Evolutionary conservation across 78 protist species (phyloP), one percentile per base, ranked within the genome.

Genomic region (Planoprotostelium fungivorum): DNA sequence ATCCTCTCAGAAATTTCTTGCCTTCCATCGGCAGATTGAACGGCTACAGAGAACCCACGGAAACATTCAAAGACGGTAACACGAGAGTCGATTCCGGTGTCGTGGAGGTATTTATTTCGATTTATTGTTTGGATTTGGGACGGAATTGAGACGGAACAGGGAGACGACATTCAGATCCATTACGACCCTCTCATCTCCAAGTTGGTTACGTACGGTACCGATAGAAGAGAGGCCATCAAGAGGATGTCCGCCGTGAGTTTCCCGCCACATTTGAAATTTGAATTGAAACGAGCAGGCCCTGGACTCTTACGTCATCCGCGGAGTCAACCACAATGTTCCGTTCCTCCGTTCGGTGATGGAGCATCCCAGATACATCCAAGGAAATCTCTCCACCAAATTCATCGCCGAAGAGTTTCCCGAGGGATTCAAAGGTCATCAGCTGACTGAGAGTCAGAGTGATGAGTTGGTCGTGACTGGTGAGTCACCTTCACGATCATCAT

Each of bases 121-220:
- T 25, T 28, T 88, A 28, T 29, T 39, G 73, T 25, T 85, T 84
- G n/a, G 84, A 29, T 73, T 73, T 73, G 29, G 29, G 98, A n/a
- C 31, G 39, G 84, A 97, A 97, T 93, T 0, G 98, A 98, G 38
- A 92, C 93, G 28, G 25, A 34, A n/a, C 94, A 96, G 84, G 98
- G 99, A n/a, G 89, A 93, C 51, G 99, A 97, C 85, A 98, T 98
- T 31, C 89, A 97, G 29, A 95, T 98, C 35, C 94, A 96, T 95
- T 99, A 99, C 96, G 99, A 99, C 93, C 99, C 99, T 35, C 92
- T 99, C 96, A 97, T 99, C 90, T 94, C 95, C 51, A 99, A 98
- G 97, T 95, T 99, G 23, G 86, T 94, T 85, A 97, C 99, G 39
- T 92, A 90, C 88, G 99, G 96, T n/a, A 38, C 38, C 34, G 34